These are phyloP conservation scores for Cryptococcus sp. DNA, from an alignment of 1,284 basidiomycete species.

Conservation along the genomic window DNA sequence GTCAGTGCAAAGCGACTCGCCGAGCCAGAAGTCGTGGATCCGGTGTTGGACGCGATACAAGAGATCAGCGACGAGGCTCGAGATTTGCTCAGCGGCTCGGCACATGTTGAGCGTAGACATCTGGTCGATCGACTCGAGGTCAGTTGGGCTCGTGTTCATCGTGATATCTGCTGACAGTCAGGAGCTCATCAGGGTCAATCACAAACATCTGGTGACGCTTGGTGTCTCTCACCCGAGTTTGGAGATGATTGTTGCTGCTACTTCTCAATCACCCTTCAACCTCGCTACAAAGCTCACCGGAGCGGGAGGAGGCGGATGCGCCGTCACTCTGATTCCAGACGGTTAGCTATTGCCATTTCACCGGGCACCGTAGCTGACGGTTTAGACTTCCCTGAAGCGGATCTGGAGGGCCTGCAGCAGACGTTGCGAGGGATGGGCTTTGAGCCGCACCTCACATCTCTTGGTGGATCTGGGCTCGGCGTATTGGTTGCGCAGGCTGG, in stretches of 20 bases:
- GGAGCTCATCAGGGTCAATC: slow-evolving; percentile 83
- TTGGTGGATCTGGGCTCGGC: slow-evolving; percentile 89
- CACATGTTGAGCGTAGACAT: slow-evolving; percentile 50
- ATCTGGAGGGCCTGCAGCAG: slow-evolving; percentile 56
- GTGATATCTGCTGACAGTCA: slow-evolving; percentile 33
- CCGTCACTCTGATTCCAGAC: slow-evolving; percentile 91
- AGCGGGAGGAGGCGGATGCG: slow-evolving; percentile 97
- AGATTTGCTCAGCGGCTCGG: slow-evolving; percentile 62
- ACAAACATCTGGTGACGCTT: slow-evolving; percentile 74
- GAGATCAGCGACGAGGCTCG: slow-evolving; percentile 73
- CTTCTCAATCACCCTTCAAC: slow-evolving; percentile 58
- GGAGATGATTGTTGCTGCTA: slow-evolving; percentile 72
- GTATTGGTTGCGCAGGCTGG: slow-evolving; percentile 46
- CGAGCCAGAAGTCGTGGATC: slow-evolving; percentile 72
- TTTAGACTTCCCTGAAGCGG: slow-evolving; percentile 59
- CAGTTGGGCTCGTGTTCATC: slow-evolving; percentile 2
- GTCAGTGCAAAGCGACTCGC: slow-evolving; percentile 54
- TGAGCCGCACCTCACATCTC: slow-evolving; percentile 80
- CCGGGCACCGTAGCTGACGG: not conserved
- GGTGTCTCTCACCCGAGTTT: slow-evolving; percentile 89
- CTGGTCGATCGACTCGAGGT: slow-evolving; percentile 51
- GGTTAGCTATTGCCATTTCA: slow-evolving; percentile 45
- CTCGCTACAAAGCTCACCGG: slow-evolving; percentile 96
- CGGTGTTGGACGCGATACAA: slow-evolving; percentile 71
- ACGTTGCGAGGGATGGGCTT: slow-evolving; percentile 63